Evolutionary conservation across 176 grass and related monocot species (phyloP).

Genomic region (Luzula sylvatica): DNA sequence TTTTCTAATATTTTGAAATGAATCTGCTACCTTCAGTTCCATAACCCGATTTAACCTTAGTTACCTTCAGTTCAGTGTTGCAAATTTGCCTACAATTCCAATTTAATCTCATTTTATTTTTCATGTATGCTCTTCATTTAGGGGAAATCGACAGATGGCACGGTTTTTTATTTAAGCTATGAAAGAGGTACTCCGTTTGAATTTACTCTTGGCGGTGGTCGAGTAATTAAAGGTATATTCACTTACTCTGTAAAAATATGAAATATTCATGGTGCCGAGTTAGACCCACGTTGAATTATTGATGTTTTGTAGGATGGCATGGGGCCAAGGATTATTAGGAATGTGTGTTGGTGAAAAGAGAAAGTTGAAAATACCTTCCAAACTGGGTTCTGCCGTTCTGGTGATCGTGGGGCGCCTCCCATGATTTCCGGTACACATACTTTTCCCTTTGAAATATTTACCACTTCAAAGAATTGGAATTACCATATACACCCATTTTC

Average conservation of each 20-base stretch:
- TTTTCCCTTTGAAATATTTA: not conserved
- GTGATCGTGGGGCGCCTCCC: constrained; percentile 68
- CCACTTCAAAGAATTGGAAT: not conserved
- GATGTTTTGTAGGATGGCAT: constrained; percentile 42
- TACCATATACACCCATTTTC: not conserved
- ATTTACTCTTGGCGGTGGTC: constrained; percentile 80
- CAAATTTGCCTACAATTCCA: not conserved
- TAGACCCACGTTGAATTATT: not conserved
- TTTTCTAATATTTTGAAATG: not conserved
- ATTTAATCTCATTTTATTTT: not conserved
- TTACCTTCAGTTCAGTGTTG: not conserved
- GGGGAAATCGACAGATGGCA: constrained; percentile 81
- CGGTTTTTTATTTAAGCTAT: constrained; percentile 82
- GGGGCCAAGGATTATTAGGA: constrained; percentile 88
- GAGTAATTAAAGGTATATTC: constrained; percentile 85
- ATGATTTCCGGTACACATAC: constrained; percentile 76
- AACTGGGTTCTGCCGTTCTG: constrained; percentile 86
- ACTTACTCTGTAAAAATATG: no score
- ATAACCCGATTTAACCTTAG: not conserved
- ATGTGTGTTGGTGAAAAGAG: constrained; percentile 94
- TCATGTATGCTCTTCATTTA: constrained; percentile 29
- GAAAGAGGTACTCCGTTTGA: constrained; percentile 90
- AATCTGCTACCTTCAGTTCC: not conserved
- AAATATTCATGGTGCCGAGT: not conserved
- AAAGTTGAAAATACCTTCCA: constrained; percentile 81